Evolutionary conservation across 75 land plant species (phyloP), one percentile per base, ranked within the genome.

Genomic region (Larix kaempferi): DNA sequence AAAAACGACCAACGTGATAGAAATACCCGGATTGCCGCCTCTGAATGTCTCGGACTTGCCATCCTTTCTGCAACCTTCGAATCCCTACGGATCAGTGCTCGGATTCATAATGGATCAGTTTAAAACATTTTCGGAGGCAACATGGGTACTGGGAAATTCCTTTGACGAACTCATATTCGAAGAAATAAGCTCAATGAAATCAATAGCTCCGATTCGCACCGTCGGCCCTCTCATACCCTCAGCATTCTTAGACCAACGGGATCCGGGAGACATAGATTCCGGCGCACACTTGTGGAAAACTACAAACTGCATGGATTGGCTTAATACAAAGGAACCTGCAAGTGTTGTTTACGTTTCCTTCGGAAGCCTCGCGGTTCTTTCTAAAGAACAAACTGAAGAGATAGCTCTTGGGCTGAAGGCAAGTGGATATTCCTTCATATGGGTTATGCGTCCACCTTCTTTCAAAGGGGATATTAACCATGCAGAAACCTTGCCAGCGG

Each of bases 141-240:
- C 78, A 27, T 90, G 92, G 67, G 55, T 90, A 5, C 75, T 92
- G 44, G 73, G 81, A 72, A 88, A 92, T 72, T 78, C 90, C 13
- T 88, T 88, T 74, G 66, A 86, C 0, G 92, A 83, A 63, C 84
- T 92, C 25, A 92, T 90, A 78, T 59, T 55, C 16, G 84, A 82
- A 2, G 71, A 80, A 5, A 65, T 92, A 23, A 76, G 80, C 0
- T 76, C 82, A 57, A 75, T 87, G 76, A 57, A 82, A 8, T 35
- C 75, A 21, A 0, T 71, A 6, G 22, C n/a, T 22, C 72, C 22
- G 19, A 56, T 88, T 17, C 81, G 76, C 75, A 54, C 87, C 10
- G 83, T 92, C 15, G 95, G 92, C 26, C 95, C 95, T 0, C 81
- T 92, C 15, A 77, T 84, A 78, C 77, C 77, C 75, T 21, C 69